phyloP scores from a whole-genome alignment of 768 basidiomycete genomes.

The Lentinula guzmanii region DNA sequence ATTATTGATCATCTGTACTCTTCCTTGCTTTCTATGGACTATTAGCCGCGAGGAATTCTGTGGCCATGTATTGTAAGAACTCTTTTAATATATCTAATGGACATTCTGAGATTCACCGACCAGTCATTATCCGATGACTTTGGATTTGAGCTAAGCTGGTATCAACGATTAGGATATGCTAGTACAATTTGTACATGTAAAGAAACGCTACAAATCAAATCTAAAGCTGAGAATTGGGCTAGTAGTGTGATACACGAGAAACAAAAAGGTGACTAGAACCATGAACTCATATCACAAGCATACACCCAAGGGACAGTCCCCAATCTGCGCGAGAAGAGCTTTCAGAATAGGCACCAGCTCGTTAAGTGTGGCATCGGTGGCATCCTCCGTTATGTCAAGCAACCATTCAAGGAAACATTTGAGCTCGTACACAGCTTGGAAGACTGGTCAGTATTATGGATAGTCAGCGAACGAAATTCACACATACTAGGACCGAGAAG shows the following conservation, averaged over 20 bases:
- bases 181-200: background rate
- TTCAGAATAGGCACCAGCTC: constrained; percentile 29
- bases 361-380: constrained; percentile 42
- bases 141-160: background rate
- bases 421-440: constrained; percentile 48
- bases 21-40: background rate
- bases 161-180: background rate
- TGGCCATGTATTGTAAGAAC: too few relatives aligned
- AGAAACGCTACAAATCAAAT: constrained; percentile 23
- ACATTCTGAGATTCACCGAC: too few relatives aligned
- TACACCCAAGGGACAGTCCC: background rate
- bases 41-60: too few relatives aligned
- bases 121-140: background rate
- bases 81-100: too few relatives aligned
- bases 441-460: background rate
- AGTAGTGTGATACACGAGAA: constrained; percentile 15
- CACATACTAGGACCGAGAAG: constrained; percentile 46
- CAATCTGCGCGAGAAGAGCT: constrained; percentile 16
- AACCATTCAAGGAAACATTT: constrained; percentile 54
- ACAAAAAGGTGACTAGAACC: constrained; percentile 20
- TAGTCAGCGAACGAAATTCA: constrained; percentile 1
- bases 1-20: background rate
- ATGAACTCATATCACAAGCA: background rate
- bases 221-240: constrained; percentile 18
- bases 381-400: constrained; percentile 42